Evolutionary conservation across 2,329 filamentous ascomycete genomes (phyloP).

Genomic region (Aspergillus terreus): DNA sequence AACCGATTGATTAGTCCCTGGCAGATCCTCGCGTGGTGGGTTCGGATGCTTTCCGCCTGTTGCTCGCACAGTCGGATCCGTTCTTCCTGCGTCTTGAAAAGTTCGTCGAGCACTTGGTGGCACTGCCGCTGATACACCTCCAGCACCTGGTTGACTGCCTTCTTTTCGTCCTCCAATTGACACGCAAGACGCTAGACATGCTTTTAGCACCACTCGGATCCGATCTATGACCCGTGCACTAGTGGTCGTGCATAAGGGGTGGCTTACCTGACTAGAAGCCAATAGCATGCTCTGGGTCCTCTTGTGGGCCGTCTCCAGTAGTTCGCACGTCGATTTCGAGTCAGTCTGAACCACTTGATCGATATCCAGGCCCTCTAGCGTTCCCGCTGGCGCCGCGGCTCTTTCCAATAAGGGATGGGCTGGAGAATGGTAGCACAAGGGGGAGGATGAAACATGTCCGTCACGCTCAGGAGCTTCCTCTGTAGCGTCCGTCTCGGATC

Average conservation of each 20-base stretch:
- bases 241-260: neutral
- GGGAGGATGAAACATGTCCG: neutral
- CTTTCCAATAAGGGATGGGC: too few relatives aligned
- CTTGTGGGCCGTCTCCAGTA: constrained; percentile 9
- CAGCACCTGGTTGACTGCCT: constrained; percentile 41
- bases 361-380: neutral
- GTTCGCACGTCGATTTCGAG: neutral
- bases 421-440: neutral
- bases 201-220: neutral
- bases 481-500: neutral
- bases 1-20: constrained; percentile 27
- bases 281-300: constrained; percentile 22
- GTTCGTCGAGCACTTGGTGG: constrained; percentile 39
- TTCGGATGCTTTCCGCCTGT: constrained; percentile 25
- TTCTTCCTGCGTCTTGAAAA: constrained; percentile 39
- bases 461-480: neutral
- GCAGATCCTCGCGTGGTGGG: constrained; percentile 27
- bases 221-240: neutral
- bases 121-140: constrained; percentile 44
- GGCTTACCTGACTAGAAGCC: constrained; percentile 29
- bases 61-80: constrained; percentile 31
- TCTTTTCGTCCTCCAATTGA: constrained; percentile 47
- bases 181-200: constrained; percentile 36
- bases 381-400: neutral
- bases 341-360: neutral